Conservation (phyloP, 2,329 filamentous ascomycete species). For the Penicillium sp. region DNA sequence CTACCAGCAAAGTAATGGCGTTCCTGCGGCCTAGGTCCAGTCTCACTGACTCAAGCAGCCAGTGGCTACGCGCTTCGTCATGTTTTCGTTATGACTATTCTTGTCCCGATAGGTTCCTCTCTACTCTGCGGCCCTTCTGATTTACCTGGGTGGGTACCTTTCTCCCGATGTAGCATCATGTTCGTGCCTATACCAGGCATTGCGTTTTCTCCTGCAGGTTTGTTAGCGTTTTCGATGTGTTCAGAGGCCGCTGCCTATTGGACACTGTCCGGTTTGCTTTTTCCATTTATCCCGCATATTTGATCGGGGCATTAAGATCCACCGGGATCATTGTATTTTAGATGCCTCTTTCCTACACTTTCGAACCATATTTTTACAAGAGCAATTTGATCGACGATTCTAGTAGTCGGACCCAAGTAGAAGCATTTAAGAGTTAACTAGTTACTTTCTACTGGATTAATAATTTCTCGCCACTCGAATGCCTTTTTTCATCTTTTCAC, state of each 20-base stretch:
- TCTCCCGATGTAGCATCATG: constrained; percentile 20
- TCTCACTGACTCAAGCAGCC: not conserved
- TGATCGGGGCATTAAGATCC: constrained; percentile 24
- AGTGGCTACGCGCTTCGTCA: constrained; percentile 11
- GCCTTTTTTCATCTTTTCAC: too few relatives aligned
- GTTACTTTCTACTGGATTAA: too few relatives aligned
- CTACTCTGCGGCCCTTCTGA: constrained; percentile 1
- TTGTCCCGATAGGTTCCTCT: constrained; percentile 1
- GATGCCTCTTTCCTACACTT: constrained; percentile 15
- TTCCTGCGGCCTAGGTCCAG: constrained; percentile 12
- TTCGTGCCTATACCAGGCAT: constrained; percentile 8
- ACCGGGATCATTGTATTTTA: constrained; percentile 30
- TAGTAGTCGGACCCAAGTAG: not conserved
- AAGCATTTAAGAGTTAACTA: too few relatives aligned
- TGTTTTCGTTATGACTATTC: constrained; percentile 11
- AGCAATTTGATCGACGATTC: not conserved
- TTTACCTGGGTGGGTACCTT: constrained; percentile 18
- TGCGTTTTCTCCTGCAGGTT: constrained; percentile 18
- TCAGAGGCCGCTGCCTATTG: constrained; percentile 1
- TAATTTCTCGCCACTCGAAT: too few relatives aligned
- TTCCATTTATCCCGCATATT: not conserved
- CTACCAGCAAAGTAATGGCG: constrained; percentile 31
- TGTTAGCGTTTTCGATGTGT: constrained; percentile 25
- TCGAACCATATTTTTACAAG: constrained; percentile 2
- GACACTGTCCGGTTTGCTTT: not conserved